Evolutionary conservation across 257 asterid genomes (phyloP).

Genomic region (Gentiana macrophylla): DNA sequence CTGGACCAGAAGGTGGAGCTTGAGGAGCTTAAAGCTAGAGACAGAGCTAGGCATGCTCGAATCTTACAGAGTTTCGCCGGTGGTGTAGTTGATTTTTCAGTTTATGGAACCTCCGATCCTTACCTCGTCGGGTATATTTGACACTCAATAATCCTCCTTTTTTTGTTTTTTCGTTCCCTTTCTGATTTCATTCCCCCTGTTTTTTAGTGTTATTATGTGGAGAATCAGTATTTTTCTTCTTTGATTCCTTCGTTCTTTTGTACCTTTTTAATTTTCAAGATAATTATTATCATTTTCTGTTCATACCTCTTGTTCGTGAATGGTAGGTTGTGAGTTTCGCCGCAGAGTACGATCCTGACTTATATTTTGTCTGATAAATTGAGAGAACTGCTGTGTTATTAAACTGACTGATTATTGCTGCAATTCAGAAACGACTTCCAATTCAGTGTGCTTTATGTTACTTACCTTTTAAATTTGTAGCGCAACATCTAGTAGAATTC

Average conservation of each 20-base stretch:
- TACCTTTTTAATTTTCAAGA: background rate
- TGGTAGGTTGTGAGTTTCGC: no score
- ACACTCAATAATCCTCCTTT: background rate
- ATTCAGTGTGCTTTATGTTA: no score
- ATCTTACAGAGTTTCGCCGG: slow-evolving; percentile 56
- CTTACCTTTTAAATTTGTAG: no score
- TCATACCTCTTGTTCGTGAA: no score
- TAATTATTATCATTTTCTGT: background rate
- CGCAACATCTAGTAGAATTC: no score
- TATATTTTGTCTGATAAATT: background rate
- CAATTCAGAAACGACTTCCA: no score
- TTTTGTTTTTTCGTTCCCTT: background rate
- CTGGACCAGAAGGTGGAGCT: slow-evolving; percentile 38
- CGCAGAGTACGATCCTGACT: no score
- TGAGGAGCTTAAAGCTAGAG: slow-evolving; percentile 54
- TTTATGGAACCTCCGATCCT: slow-evolving; percentile 69
- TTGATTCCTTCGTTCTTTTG: background rate
- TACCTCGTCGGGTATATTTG: slow-evolving; percentile 60
- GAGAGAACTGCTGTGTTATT: background rate
- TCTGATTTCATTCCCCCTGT: background rate
- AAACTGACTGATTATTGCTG: background rate
- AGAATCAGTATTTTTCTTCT: background rate
- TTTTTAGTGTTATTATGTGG: no score
- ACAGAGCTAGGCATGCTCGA: slow-evolving; percentile 73
- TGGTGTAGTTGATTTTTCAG: slow-evolving; percentile 66